Conservation (phyloP, 2,329 filamentous ascomycete species). For the Ascochyta rabiei region DNA sequence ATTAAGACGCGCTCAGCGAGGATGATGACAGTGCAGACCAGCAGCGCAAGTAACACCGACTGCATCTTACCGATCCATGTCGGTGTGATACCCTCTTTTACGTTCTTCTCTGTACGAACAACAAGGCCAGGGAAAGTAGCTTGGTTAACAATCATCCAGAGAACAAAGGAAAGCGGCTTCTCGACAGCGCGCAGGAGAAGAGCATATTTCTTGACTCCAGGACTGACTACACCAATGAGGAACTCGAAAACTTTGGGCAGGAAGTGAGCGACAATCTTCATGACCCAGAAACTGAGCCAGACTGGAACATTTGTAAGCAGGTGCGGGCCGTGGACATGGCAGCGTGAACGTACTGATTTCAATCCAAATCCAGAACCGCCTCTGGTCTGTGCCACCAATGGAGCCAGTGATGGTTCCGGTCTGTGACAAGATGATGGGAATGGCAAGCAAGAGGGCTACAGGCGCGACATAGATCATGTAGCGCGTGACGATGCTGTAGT, state of each 20-base stretch:
- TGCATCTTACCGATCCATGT: conserved; percentile 55
- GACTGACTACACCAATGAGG: conserved; percentile 67
- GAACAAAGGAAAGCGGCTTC: conserved; percentile 64
- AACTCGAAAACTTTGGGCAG: conserved; percentile 66
- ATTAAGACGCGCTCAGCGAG: conserved; percentile 79
- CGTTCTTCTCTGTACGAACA: no score
- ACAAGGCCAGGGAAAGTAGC: conserved; percentile 61
- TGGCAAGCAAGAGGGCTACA: conserved; percentile 62
- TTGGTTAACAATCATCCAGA: conserved; percentile 65
- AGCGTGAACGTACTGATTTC: conserved; percentile 57
- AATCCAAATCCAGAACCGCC: conserved; percentile 70
- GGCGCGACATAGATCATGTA: conserved; percentile 69
- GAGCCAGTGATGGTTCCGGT: conserved; percentile 47
- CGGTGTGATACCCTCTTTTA: no score
- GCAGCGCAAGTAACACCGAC: conserved; percentile 68
- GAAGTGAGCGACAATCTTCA: conserved; percentile 65
- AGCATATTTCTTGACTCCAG: conserved; percentile 68
- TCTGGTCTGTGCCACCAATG: conserved; percentile 62
- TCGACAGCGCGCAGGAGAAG: conserved; percentile 64
- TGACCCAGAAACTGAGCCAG: conserved; percentile 68
- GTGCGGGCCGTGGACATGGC: no score
- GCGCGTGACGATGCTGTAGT: conserved; percentile 67
- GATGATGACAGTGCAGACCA: conserved; percentile 73
- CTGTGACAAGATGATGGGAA: conserved; percentile 68
- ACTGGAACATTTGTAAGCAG: conserved; percentile 41